phyloP scores from a whole-genome alignment of 257 asterid species.

The Hygrophila difformis region DNA sequence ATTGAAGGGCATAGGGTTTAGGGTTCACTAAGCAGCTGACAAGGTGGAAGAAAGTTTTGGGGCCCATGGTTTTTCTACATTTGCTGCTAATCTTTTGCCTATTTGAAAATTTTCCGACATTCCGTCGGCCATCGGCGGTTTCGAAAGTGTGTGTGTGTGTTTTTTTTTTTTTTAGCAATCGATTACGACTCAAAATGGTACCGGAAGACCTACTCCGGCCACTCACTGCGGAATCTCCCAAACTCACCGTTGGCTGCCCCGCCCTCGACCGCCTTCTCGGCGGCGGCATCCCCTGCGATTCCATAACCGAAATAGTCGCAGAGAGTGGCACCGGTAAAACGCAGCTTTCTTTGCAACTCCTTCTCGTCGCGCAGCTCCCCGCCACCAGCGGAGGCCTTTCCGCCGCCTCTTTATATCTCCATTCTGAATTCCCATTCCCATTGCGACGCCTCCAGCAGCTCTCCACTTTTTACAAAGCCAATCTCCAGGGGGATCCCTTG shows the following conservation, averaged over 20 bases:
- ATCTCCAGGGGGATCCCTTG: conserved; percentile 33
- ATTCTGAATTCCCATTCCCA: conserved; percentile 84
- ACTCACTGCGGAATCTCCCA: conserved; percentile 31
- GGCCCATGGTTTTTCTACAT: too few relatives aligned
- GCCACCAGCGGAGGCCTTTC: conserved; percentile 63
- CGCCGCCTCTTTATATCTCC: conserved; percentile 74
- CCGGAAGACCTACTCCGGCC: conserved; percentile 50
- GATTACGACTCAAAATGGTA: not conserved
- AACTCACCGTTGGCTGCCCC: conserved; percentile 58
- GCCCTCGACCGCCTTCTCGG: conserved; percentile 55
- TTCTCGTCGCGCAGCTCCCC: conserved; percentile 78
- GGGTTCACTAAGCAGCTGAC: too few relatives aligned
- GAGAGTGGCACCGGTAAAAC: conserved; percentile 94
- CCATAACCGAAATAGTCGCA: conserved; percentile 80
- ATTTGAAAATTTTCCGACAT: too few relatives aligned
- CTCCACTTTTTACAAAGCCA: conserved; percentile 26
- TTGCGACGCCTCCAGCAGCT: conserved; percentile 73
- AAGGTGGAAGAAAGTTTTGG: too few relatives aligned
- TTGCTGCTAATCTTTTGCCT: too few relatives aligned
- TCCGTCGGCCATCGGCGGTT: too few relatives aligned
- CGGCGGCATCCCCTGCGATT: conserved; percentile 79
- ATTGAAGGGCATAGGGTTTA: too few relatives aligned
- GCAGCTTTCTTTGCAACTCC: conserved; percentile 84
- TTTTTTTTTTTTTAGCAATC: too few relatives aligned
- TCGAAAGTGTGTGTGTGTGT: too few relatives aligned